These are phyloP conservation scores for Trichoderma sp. DNA, from an alignment of 2,329 filamentous ascomycete genomes.

Conservation along the genomic window DNA sequence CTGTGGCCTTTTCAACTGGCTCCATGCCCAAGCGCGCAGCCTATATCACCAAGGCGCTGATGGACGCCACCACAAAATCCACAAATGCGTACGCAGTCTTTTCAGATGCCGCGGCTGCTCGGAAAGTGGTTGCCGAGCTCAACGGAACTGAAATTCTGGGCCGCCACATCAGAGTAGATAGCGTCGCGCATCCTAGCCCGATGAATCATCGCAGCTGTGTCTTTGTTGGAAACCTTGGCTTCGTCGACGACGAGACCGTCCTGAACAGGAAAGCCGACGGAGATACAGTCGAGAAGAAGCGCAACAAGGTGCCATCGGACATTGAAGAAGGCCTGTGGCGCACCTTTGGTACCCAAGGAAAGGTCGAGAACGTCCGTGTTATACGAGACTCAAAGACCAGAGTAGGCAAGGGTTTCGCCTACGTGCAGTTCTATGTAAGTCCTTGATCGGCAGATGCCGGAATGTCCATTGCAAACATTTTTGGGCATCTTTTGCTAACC, in stretches of 20 bases:
- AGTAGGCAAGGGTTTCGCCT: constrained; percentile 95
- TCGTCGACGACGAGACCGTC: constrained; percentile 87
- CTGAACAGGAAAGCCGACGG: constrained; percentile 65
- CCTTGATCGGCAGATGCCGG: background rate
- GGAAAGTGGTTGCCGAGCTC: constrained; percentile 72
- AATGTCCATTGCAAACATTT: background rate
- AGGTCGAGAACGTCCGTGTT: constrained; percentile 90
- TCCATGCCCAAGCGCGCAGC: constrained; percentile 90
- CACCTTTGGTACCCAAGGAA: constrained; percentile 72
- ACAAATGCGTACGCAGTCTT: constrained; percentile 96
- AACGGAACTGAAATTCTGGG: constrained; percentile 85
- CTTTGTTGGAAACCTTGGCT: constrained; percentile 94
- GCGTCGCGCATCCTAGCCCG: constrained; percentile 80
- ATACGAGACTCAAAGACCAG: constrained; percentile 86
- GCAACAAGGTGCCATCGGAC: constrained; percentile 75
- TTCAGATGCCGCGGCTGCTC: constrained; percentile 71
- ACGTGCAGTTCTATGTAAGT: constrained; percentile 85
- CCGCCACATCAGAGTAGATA: constrained; percentile 88
- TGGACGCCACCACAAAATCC: constrained; percentile 87
- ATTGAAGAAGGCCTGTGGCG: constrained; percentile 92
- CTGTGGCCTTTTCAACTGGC: constrained; percentile 77
- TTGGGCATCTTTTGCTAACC: background rate
- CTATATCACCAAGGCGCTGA: constrained; percentile 85
- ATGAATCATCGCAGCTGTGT: constrained; percentile 87
- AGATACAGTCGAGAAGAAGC: constrained; percentile 70